Evolutionary conservation across 192 early-diverging fungal species (phyloP), one percentile per base, ranked within the genome.

Genomic region (Linnemannia hyalina): DNA sequence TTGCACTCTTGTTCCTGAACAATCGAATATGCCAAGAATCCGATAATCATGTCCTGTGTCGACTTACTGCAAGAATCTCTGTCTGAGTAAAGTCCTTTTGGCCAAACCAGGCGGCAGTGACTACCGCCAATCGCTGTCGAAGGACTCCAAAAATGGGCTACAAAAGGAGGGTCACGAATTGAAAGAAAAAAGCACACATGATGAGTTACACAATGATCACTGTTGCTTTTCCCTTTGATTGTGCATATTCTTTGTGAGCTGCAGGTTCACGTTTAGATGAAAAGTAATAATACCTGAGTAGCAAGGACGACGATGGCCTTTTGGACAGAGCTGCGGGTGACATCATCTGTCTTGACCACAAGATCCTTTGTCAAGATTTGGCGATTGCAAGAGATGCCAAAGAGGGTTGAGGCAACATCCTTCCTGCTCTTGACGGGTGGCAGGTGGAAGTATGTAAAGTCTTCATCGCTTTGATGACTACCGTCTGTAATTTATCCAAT

Each of bases 381-480:
- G 71, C 96, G 88, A 77, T 95, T 95, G 80, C 96, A 96, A 20
- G 95, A 94, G 73, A 96, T 90, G n/a, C 96, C 96, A 87, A 96
- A 96, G 10, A 96, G 73, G 0, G 96, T 95, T 4, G 91, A 89
- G 26, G 93, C 83, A 6, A 91, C 90, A 29, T 89, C 85, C 22
- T 80, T 72, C 92, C 96, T 95, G 68, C 82, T 76, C 38, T 90
- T 81, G 15, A 96, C 91, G 42, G 96, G 95, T 36, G 96, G 95
- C 2, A 96, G 89, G 82, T 96, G 96, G 77, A 96, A 96, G 75
- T 96, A 96, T 4, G 95, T 93, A 79, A 95, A 96, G 73, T 96
- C 95, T 82, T 96, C 95, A 42, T 95, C 95, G 74, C 87, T 88
- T 88, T 94, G 94, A 88, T 96, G 95, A 9, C 94, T 94, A 47